Evolutionary conservation across 1,284 basidiomycete genomes (phyloP), one percentile per base, ranked within the genome.

Genomic region (Leccinum subrobustum): DNA sequence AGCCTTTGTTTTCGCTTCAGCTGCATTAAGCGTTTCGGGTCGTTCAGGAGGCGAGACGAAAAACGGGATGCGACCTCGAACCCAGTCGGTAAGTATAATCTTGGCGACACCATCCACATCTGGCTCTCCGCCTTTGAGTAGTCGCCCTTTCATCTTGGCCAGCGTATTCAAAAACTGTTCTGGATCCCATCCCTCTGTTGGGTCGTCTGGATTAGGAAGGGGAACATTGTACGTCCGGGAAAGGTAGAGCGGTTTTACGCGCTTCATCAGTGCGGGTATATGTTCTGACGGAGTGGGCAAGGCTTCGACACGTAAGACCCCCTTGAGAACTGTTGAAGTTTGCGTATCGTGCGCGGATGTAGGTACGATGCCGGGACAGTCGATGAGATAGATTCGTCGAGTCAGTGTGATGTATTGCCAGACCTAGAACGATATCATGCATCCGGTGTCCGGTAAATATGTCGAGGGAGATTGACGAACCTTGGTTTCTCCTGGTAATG

Each of bases 341-440:
- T 98, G 92, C 1, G 92, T 87, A 76, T 99, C 96, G 61, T 87
- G 80, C 27, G 94, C 91, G 37, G 95, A 96, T 27, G 95, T 90
- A 1, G 97, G 97, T 1, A 99, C 97, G 74, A 99, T 95, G 63
- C 97, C 96, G 31, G 96, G 96, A 74, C 96, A 99, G 79, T 99
- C 97, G 79, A 99, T 98, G 66, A 99, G 89, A 81, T 98, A 99
- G 75, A 99, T 99, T 63, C 93, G 87, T 63, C 91, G 87, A 70
- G 96, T 98, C 57, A 99, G 82, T 27, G 95, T 94, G 77, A 99
- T 97, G 78, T 99, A 99, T 84, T 99, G 96, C 97, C 97, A 99
- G 66, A 99, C 95, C 89, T 91, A 59, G 27, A 31, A 50, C 37
- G 44, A 37, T 54, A 25, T 42, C 31, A 68, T 54, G 25, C 27